Conservation (phyloP, 805 yeast species). For the Saccharomycopsis sp. region DNA sequence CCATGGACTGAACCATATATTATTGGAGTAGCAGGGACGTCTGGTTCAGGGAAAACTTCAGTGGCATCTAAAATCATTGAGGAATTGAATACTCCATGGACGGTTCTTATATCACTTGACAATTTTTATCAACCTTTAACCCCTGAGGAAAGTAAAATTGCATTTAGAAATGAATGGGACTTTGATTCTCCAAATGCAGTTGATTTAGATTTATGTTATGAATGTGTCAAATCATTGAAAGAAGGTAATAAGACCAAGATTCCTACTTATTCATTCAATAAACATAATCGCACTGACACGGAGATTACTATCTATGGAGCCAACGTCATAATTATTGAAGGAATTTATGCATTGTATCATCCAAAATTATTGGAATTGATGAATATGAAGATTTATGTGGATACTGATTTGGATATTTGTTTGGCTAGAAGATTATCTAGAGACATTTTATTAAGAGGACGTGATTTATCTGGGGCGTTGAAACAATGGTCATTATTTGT, state of each 20-base stretch:
- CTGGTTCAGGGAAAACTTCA: conserved; percentile 92
- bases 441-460: conserved; percentile 79
- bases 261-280: conserved; percentile 61
- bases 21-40: conserved; percentile 80
- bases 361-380: conserved; percentile 61
- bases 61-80: conserved; percentile 79
- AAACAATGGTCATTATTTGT: conserved; percentile 88
- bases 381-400: conserved; percentile 86
- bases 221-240: conserved; percentile 58
- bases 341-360: conserved; percentile 77
- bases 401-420: conserved; percentile 90
- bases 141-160: conserved; percentile 51
- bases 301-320: conserved; percentile 85
- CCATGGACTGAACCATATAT: conserved; percentile 89
- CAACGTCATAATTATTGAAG: conserved; percentile 87
- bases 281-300: conserved; percentile 57
- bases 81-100: conserved; percentile 85
- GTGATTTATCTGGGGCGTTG: conserved; percentile 77
- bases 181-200: conserved; percentile 83
- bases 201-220: conserved; percentile 66
- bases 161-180: conserved; percentile 68
- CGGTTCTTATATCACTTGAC: conserved; percentile 81
- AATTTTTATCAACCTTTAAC: conserved; percentile 80
- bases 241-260: conserved; percentile 62
- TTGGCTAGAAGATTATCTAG: conserved; percentile 81